phyloP scores from a whole-genome alignment of 805 yeast species.

The Zygoascus flipseniorum region DNA sequence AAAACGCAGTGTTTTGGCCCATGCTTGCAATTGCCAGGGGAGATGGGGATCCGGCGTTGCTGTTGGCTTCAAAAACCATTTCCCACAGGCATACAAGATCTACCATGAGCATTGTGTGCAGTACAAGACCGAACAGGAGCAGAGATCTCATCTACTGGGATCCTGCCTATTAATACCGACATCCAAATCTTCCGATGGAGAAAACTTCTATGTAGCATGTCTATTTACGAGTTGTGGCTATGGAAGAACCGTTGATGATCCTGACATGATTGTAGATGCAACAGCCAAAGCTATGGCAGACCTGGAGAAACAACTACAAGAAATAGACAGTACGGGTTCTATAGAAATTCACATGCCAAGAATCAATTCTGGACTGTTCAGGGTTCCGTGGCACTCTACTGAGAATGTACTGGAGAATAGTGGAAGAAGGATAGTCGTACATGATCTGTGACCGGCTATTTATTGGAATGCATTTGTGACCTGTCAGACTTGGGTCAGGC shows the following conservation, averaged over 20 bases:
- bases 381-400: slow-evolving; percentile 70
- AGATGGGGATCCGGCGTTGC: slow-evolving; percentile 87
- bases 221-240: slow-evolving; percentile 62
- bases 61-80: slow-evolving; percentile 41
- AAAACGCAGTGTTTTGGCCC: slow-evolving; percentile 47
- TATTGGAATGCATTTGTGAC: neutral
- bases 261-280: slow-evolving; percentile 39
- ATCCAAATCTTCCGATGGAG: slow-evolving; percentile 26
- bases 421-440: neutral
- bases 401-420: slow-evolving; percentile 38
- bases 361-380: slow-evolving; percentile 74
- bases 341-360: slow-evolving; percentile 52
- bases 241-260: slow-evolving; percentile 34
- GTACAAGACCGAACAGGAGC: slow-evolving; percentile 18
- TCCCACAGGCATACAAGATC: slow-evolving; percentile 46
- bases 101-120: slow-evolving; percentile 40
- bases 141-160: slow-evolving; percentile 38
- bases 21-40: slow-evolving; percentile 74
- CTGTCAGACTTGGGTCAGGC: neutral
- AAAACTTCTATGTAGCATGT: slow-evolving; percentile 44
- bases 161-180: slow-evolving; percentile 40
- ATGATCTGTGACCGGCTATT: neutral
- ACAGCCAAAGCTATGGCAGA: slow-evolving; percentile 46
- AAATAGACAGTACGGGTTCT: slow-evolving; percentile 18
- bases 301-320: slow-evolving; percentile 33